These are phyloP conservation scores for Exophiala sideris DNA, from an alignment of 2,329 filamentous ascomycete species.

Conservation along the genomic window DNA sequence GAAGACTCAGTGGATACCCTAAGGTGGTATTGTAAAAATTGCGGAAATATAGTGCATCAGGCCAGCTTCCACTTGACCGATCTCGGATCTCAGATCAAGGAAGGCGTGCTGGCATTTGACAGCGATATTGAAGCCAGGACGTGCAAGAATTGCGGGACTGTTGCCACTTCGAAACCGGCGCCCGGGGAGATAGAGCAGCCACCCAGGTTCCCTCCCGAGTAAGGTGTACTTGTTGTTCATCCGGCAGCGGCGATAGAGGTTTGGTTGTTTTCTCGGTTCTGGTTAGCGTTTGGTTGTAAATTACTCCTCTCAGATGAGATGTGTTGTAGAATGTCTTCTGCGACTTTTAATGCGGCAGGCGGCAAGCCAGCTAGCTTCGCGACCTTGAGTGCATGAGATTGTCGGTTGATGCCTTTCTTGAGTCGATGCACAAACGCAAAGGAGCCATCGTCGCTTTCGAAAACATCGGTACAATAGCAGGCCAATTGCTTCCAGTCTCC, in stretches of 20 bases:
- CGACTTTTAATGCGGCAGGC: constrained; percentile 65
- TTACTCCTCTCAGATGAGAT: constrained; percentile 9
- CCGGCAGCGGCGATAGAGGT: constrained; percentile 7
- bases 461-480: constrained; percentile 85
- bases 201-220: constrained; percentile 33
- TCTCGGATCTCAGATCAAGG: constrained; percentile 91
- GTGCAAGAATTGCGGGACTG: constrained; percentile 70
- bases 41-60: constrained; percentile 75
- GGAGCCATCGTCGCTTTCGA: constrained; percentile 63
- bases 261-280: background rate
- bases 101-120: constrained; percentile 79
- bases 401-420: constrained; percentile 74
- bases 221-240: constrained; percentile 3
- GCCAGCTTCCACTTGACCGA: constrained; percentile 83
- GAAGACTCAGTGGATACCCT: constrained; percentile 68
- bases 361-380: constrained; percentile 81
- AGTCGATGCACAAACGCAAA: constrained; percentile 88
- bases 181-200: constrained; percentile 45
- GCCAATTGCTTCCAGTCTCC: constrained; percentile 57
- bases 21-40: constrained; percentile 83
- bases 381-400: constrained; percentile 94
- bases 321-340: constrained; percentile 37
- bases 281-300: background rate
- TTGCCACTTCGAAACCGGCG: constrained; percentile 58
- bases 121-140: constrained; percentile 65